These are phyloP conservation scores for Aspergillaceae sp. DNA, from an alignment of 2,329 filamentous ascomycete species.

Conservation along the genomic window DNA sequence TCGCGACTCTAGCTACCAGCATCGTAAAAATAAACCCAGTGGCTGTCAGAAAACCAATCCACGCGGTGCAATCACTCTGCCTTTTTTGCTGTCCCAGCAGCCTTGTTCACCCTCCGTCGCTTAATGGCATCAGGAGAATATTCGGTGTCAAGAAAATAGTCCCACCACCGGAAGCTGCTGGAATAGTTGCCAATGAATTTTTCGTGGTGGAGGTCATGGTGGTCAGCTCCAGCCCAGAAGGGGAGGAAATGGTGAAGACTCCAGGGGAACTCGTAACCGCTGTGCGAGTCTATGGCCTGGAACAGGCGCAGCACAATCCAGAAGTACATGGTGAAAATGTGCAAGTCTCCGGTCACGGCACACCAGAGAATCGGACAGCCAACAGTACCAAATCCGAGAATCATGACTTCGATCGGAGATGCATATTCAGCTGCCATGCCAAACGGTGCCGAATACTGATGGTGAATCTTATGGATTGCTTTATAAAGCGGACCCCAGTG, in stretches of 20 bases:
- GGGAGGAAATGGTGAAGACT: conserved; percentile 89
- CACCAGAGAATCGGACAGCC: conserved; percentile 76
- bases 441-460: conserved; percentile 96
- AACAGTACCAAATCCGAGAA: conserved; percentile 80
- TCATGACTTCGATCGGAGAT: conserved; percentile 93
- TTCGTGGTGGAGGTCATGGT: conserved; percentile 96
- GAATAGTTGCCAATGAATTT: conserved; percentile 98
- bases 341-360: conserved; percentile 72
- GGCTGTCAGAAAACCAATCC: too few species aligned
- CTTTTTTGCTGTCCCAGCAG: conserved; percentile 15
- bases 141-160: conserved; percentile 88
- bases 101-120: conserved; percentile 59
- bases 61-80: conserved; percentile 11
- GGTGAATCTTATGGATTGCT: conserved; percentile 96
- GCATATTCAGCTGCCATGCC: conserved; percentile 95
- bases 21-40: too few species aligned
- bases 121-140: conserved; percentile 79
- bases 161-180: conserved; percentile 99
- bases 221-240: conserved; percentile 94
- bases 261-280: conserved; percentile 98
- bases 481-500: conserved; percentile 96
- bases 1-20: too few species aligned
- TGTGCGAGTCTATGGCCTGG: conserved; percentile 96
- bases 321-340: conserved; percentile 94
- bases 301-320: conserved; percentile 92